Evolutionary conservation across 257 asterid genomes (phyloP).

Genomic region (Rehmannia glutinosa): DNA sequence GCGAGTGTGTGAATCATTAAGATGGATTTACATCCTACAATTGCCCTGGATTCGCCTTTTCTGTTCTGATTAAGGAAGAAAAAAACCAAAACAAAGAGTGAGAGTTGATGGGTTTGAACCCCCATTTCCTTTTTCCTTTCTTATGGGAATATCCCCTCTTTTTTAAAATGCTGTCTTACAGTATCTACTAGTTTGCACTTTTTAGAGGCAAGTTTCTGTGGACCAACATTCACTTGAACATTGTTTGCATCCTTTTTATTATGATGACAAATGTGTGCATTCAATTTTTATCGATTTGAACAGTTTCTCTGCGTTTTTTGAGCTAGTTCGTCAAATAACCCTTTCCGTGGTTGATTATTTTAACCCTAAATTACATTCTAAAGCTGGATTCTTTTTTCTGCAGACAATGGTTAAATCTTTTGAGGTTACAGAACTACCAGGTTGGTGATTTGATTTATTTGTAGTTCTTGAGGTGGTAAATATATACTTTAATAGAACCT

Average conservation of each 20-base stretch:
- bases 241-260: neutral
- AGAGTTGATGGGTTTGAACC: too few species aligned
- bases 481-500: neutral
- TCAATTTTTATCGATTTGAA: neutral
- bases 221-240: neutral
- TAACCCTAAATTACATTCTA: conserved; percentile 4
- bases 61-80: too few species aligned
- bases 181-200: neutral
- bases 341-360: neutral
- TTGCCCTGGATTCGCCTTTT: too few species aligned
- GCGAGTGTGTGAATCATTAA: neutral
- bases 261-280: neutral
- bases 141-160: too few species aligned
- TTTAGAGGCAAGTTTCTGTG: conserved; percentile 6
- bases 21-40: neutral
- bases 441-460: conserved; percentile 33
- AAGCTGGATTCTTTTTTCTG: conserved; percentile 30
- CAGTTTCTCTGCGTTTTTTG: neutral
- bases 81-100: too few species aligned
- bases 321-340: neutral
- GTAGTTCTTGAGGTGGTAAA: conserved; percentile 14
- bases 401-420: conserved; percentile 93
- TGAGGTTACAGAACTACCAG: conserved; percentile 97
- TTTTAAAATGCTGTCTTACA: too few species aligned
- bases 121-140: too few species aligned